These are phyloP conservation scores for Pseudogymnoascus sp. DNA, from an alignment of 2,329 filamentous ascomycete species.

Conservation along the genomic window DNA sequence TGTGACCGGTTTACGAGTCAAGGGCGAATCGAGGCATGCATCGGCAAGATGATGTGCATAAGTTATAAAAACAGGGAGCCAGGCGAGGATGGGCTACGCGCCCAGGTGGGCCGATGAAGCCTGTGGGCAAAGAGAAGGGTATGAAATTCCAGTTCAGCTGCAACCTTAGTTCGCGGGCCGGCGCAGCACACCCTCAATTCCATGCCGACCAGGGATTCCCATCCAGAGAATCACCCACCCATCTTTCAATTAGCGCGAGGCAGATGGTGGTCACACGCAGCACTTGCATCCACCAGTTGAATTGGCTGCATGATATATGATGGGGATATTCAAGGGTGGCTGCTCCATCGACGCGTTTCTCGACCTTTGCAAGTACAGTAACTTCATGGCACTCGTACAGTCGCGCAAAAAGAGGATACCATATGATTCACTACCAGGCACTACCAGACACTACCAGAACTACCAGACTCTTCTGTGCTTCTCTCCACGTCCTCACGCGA, in stretches of 20 bases:
- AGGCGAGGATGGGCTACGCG: background rate
- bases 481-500: constrained; percentile 1
- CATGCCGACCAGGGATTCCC: constrained; percentile 1
- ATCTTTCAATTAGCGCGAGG: constrained; percentile 5
- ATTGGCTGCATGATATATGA: background rate
- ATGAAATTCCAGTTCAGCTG: background rate
- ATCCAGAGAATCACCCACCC: constrained; percentile 7
- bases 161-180: constrained; percentile 13
- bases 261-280: constrained; percentile 5
- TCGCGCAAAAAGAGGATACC: constrained; percentile 7
- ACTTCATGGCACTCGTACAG: background rate
- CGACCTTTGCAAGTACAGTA: background rate
- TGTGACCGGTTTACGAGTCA: constrained; percentile 8
- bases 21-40: background rate
- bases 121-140: background rate
- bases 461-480: constrained; percentile 6
- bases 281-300: constrained; percentile 1
- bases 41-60: constrained; percentile 7
- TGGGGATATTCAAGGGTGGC: background rate
- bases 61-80: constrained; percentile 3
- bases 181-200: constrained; percentile 13
- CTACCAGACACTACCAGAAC: background rate
- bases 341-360: constrained; percentile 5
- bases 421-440: background rate
- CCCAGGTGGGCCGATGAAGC: constrained; percentile 5